Conservation (phyloP, 371 early-diverging fungal species). For the Lichtheimia hyalospora region DNA sequence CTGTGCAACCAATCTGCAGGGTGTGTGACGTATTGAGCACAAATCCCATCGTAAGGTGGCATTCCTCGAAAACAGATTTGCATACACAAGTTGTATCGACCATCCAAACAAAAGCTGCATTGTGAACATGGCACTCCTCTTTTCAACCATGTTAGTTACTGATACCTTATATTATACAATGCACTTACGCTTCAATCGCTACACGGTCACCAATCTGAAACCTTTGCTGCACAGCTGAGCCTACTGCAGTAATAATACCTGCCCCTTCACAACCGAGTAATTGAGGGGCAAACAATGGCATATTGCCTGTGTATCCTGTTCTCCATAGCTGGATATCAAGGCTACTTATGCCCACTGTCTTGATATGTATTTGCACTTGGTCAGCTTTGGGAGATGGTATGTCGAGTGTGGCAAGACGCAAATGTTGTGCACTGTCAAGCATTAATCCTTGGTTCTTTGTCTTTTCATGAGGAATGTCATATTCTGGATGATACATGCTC, state of each 20-base stretch:
- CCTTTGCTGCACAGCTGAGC: neutral
- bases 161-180: neutral
- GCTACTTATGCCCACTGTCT: neutral
- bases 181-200: constrained; percentile 9
- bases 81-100: constrained; percentile 12
- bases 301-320: neutral
- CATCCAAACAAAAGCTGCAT: constrained; percentile 6
- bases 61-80: constrained; percentile 1
- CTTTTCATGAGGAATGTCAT: neutral
- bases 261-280: constrained; percentile 8
- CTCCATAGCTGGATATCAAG: constrained; percentile 3
- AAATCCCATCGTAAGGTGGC: constrained; percentile 1
- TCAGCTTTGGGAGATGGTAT: constrained; percentile 6
- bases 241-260: constrained; percentile 3
- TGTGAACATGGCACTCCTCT: constrained; percentile 7
- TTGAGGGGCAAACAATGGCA: neutral
- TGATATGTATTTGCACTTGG: constrained; percentile 11
- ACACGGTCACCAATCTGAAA: constrained; percentile 12
- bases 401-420: neutral
- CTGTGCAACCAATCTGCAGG: constrained; percentile 15
- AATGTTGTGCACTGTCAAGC: neutral
- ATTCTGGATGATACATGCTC: neutral
- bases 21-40: constrained; percentile 10
- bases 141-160: neutral
- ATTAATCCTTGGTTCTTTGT: neutral